Conservation (phyloP, 2,329 filamentous ascomycete species). For the Salinomyces thailandicus region DNA sequence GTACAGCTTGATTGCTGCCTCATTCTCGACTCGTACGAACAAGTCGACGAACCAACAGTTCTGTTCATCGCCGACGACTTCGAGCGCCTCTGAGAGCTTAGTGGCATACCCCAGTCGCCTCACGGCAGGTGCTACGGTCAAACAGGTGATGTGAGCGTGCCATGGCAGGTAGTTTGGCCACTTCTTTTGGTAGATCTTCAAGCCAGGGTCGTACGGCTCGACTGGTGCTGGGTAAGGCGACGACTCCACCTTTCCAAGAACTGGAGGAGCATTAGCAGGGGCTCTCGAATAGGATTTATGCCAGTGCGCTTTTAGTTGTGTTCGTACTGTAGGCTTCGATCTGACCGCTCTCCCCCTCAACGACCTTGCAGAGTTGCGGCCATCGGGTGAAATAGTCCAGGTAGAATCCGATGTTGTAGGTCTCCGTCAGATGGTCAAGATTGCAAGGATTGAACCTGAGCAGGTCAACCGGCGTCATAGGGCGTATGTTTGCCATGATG, state of each 20-base stretch:
- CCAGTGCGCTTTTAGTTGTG: too few species aligned
- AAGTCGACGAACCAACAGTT: conserved; percentile 92
- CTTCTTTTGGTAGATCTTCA: conserved; percentile 29
- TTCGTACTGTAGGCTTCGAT: conserved; percentile 87
- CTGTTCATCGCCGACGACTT: conserved; percentile 69
- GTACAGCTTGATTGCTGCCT: conserved; percentile 79
- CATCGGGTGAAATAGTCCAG: conserved; percentile 91
- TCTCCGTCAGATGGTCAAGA: conserved; percentile 93
- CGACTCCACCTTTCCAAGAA: conserved; percentile 94
- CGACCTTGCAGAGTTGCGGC: conserved; percentile 88
- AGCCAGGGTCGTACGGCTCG: conserved; percentile 54
- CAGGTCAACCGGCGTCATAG: conserved; percentile 74
- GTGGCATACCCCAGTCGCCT: conserved; percentile 80
- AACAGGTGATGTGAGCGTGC: conserved; percentile 94
- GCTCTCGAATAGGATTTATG: too few species aligned
- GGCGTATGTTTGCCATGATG: conserved; percentile 54
- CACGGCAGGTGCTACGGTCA: conserved; percentile 81
- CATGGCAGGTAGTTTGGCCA: conserved; percentile 78
- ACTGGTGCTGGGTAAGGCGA: conserved; percentile 61
- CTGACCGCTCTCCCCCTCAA: conserved; percentile 74
- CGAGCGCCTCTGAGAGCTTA: conserved; percentile 68
- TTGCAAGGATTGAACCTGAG: conserved; percentile 90
- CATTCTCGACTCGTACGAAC: conserved; percentile 83
- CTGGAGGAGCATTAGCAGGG: conserved; percentile 35
- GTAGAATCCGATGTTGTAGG: conserved; percentile 92